phyloP scores from a whole-genome alignment of 345 rosid species.

The Excoecaria cochinchinensis region DNA sequence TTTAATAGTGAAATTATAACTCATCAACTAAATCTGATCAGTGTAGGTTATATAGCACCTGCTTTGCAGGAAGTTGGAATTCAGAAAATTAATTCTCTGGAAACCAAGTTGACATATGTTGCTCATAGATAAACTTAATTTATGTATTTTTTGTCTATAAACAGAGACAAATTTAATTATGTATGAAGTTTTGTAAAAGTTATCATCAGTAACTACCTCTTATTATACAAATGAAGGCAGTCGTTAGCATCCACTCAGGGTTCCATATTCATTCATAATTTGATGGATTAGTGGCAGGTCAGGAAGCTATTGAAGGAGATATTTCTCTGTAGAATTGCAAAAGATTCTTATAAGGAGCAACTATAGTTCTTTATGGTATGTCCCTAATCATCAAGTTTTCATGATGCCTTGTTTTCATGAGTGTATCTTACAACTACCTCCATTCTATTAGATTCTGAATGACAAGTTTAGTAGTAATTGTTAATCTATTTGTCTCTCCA shows the following conservation, averaged over 20 bases:
- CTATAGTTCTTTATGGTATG: constrained; percentile 58
- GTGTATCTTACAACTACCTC: constrained; percentile 18
- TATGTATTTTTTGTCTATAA: neutral
- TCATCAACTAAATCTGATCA: constrained; percentile 5
- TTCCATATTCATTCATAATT: constrained; percentile 40
- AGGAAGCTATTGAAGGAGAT: constrained; percentile 75
- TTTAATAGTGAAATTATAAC: neutral
- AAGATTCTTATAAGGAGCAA: constrained; percentile 45
- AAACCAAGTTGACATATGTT: constrained; percentile 2
- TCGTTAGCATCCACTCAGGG: constrained; percentile 15
- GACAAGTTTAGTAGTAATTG: constrained; percentile 25
- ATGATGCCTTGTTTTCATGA: constrained; percentile 21
- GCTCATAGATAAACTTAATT: too few relatives aligned
- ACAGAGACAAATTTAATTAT: neutral
- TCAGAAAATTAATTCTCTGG: constrained; percentile 4
- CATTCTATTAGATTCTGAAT: constrained; percentile 18
- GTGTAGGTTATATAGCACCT: constrained; percentile 9
- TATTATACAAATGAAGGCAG: constrained; percentile 20
- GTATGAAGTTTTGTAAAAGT: neutral
- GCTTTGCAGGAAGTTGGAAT: constrained; percentile 12
- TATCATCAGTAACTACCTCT: constrained; percentile 4
- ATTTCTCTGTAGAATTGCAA: constrained; percentile 48
- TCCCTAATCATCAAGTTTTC: constrained; percentile 37
- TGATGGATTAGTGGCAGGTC: constrained; percentile 79
- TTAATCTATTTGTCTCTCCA: constrained; percentile 48